These are phyloP conservation scores for Hydnomerulius pinastri DNA, from an alignment of 768 basidiomycete species.

Conservation along the genomic window DNA sequence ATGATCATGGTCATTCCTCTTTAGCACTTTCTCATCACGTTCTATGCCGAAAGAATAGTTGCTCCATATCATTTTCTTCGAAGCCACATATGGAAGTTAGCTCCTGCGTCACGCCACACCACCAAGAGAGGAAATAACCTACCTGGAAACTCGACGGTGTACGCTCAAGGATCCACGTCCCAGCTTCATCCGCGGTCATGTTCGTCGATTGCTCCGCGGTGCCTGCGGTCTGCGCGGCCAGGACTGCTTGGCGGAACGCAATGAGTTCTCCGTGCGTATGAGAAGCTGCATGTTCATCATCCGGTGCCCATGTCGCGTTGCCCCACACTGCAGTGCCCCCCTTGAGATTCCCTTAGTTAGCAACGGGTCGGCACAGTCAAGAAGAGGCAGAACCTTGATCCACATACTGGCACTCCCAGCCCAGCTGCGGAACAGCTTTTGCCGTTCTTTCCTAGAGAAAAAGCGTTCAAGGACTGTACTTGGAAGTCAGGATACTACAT, in stretches of 20 bases:
- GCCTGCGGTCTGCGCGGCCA: slow-evolving; percentile 2
- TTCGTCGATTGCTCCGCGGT: slow-evolving; percentile 43
- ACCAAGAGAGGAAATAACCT: slow-evolving; percentile 13
- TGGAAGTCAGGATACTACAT: neutral
- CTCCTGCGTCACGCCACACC: neutral
- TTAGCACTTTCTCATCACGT: slow-evolving; percentile 62
- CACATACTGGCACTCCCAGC: slow-evolving; percentile 92
- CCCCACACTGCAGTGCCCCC: slow-evolving; percentile 89
- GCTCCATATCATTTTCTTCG: slow-evolving; percentile 70
- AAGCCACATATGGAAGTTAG: neutral
- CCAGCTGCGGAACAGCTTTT: slow-evolving; percentile 91
- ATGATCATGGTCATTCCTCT: slow-evolving; percentile 68
- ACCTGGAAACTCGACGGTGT: slow-evolving; percentile 85
- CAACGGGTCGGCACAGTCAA: neutral
- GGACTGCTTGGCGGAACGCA: slow-evolving; percentile 59
- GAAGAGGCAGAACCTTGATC: slow-evolving; percentile 70
- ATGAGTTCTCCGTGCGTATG: slow-evolving; percentile 83
- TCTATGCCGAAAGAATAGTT: slow-evolving; percentile 94
- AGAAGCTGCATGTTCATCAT: slow-evolving; percentile 56
- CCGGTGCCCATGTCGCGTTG: slow-evolving; percentile 70
- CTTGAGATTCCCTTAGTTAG: slow-evolving; percentile 35
- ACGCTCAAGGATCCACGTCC: slow-evolving; percentile 78
- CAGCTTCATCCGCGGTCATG: slow-evolving; percentile 77
- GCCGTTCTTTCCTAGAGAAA: slow-evolving; percentile 88
- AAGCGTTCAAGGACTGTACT: slow-evolving; percentile 75